Evolutionary conservation across 805 yeast genomes (phyloP).

Genomic region (Myxozyma nipponensis): DNA sequence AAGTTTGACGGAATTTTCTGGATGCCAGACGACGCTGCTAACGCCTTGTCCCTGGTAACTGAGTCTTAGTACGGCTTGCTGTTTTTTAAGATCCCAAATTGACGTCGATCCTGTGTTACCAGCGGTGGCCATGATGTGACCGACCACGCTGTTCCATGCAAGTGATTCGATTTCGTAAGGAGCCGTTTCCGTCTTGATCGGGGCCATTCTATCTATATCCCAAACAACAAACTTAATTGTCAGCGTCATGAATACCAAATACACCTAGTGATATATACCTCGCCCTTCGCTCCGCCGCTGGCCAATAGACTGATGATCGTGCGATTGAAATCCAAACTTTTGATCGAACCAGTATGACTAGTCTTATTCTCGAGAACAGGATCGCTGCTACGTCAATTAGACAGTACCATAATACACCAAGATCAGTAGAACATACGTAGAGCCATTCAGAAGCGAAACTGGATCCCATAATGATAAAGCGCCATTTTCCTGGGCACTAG

Average conservation of each 20-base stretch:
- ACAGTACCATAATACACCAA: not conserved
- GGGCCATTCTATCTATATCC: constrained; percentile 68
- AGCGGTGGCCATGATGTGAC: constrained; percentile 87
- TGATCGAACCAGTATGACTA: constrained; percentile 67
- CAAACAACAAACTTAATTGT: constrained; percentile 61
- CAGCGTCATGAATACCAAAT: no score
- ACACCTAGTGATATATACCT: constrained; percentile 34
- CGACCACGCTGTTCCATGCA: constrained; percentile 81
- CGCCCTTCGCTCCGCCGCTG: constrained; percentile 86
- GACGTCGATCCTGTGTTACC: constrained; percentile 83
- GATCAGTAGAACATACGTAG: constrained; percentile 10
- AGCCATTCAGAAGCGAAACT: constrained; percentile 37
- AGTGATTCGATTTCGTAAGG: constrained; percentile 73
- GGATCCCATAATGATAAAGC: constrained; percentile 74
- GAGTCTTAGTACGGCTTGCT: constrained; percentile 83
- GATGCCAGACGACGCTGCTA: constrained; percentile 92
- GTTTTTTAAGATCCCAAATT: constrained; percentile 88
- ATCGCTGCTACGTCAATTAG: constrained; percentile 38
- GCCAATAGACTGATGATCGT: constrained; percentile 67
- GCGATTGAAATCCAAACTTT: constrained; percentile 72
- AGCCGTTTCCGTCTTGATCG: constrained; percentile 66
- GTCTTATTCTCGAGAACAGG: constrained; percentile 49
- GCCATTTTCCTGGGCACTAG: constrained; percentile 88
- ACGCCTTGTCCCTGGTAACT: constrained; percentile 69
- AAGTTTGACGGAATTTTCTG: constrained; percentile 67